Percentiles rank a stretch among this genome's conserved stretches.
Conservation (phyloP, 148 eudicot genomes). For the Beta vulgaris region DNA sequence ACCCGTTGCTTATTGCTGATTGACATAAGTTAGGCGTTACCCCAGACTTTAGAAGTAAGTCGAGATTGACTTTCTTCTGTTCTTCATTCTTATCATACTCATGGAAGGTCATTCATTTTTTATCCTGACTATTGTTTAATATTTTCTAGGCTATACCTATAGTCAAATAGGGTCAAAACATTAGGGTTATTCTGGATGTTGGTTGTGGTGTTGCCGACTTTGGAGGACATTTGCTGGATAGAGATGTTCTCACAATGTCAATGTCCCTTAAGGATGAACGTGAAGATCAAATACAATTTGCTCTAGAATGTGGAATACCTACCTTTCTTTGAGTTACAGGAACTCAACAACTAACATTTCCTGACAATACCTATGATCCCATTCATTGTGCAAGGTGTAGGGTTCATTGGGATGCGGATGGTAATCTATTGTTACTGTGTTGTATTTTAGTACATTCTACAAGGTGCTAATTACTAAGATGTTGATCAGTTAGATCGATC, state of each 20-base stretch:
- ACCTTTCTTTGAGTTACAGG: slow-evolving; percentile 89
- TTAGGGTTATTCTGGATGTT: slow-evolving; percentile 88
- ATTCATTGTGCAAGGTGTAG: slow-evolving; percentile 99
- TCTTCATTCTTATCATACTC: too few relatives aligned
- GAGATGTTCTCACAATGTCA: slow-evolving; percentile 89
- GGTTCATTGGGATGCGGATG: slow-evolving; percentile 96
- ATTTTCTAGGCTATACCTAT: slow-evolving; percentile 57
- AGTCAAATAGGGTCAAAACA: slow-evolving; percentile 79
- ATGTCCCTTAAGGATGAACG: slow-evolving; percentile 97
- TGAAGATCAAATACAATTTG: slow-evolving; percentile 99
- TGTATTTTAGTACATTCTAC: too few relatives aligned
- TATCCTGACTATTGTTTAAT: slow-evolving; percentile 4
- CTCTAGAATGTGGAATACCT: slow-evolving; percentile 96
- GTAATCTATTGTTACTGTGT: slow-evolving; percentile 33
- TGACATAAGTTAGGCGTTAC: too few relatives aligned
- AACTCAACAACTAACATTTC: slow-evolving; percentile 91
- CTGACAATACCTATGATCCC: slow-evolving; percentile 82
- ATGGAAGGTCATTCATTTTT: too few relatives aligned
- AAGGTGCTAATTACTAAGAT: not conserved
- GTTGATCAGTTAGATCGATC: not conserved
- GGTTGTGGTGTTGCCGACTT: slow-evolving; percentile 99
- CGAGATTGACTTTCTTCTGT: too few relatives aligned
- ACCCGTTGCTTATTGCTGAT: too few relatives aligned
- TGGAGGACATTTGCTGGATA: slow-evolving; percentile 91
- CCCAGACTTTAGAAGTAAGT: too few relatives aligned